Base-by-base conservation (phyloP, 2,329 filamentous ascomycete species). In the Verticillium zaregamsianum region DNA sequence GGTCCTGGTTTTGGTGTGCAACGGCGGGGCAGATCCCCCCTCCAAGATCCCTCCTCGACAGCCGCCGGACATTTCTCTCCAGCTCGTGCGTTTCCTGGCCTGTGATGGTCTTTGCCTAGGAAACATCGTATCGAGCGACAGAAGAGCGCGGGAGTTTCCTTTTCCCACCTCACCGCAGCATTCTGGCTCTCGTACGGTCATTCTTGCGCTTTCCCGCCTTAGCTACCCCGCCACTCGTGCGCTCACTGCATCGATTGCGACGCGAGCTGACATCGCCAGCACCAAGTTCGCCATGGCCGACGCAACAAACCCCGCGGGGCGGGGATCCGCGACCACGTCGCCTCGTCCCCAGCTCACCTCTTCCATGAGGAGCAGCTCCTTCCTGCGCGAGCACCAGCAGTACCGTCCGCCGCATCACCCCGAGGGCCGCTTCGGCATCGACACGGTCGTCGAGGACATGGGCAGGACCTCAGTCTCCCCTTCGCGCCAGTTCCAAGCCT, bases 371-470 rank as follows among this genome's bases (percentile, higher is more conserved):
- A 86, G 82, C 76, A 84, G 82, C 72, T 88, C 85, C 15, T 88
- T 85, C 69, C 77, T 88, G 61, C 80, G 81, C 71, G 86, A 88
- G 66, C 83, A 88, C 68, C 85, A 88, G 72, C 84, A 88, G 69
- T 87, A 86, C 66, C 83, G 86, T 57, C 82, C 84, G 33, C 83
- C 84, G 12, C 75, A 76, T 63, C 79, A 79, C 64, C 78, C 82
- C 56, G 85, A 87, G 32, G 78, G 77, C 62, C 80, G 83, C 70
- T 85, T 86, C 65, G 86, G 85, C 64, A 89, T 89, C 67, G 86
- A 89, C 70, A 86, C 85, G 55, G 85, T 89, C 17, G 82, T 89
- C 59, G 86, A 89, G 71, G 82, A 85, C 63, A 68, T 81, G 35
- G 75, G 76, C 63, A 71, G 74, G 37, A 72, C 71, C 49, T 69